Evolutionary conservation across 371 early-diverging fungal species (phyloP).

Genomic region (Batkoa obscura): DNA sequence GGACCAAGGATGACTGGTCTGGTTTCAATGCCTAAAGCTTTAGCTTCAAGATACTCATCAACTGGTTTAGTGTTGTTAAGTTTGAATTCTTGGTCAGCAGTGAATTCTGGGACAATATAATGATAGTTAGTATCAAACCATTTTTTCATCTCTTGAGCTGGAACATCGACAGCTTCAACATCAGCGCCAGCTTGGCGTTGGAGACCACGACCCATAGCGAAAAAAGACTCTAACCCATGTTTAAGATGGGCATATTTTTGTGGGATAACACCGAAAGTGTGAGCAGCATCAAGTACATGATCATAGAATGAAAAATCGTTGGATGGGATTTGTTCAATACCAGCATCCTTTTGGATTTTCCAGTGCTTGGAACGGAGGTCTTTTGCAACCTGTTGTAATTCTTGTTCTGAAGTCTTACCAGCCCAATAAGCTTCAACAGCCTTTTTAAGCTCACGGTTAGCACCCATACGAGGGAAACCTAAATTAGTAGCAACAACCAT

Average conservation of each 20-base stretch:
- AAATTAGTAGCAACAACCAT: slow-evolving; percentile 55
- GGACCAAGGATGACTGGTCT: slow-evolving; percentile 90
- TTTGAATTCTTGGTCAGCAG: slow-evolving; percentile 46
- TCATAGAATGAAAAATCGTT: slow-evolving; percentile 93
- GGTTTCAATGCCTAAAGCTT: slow-evolving; percentile 70
- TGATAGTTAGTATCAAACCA: slow-evolving; percentile 94
- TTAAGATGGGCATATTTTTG: slow-evolving; percentile 42
- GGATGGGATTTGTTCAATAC: slow-evolving; percentile 68
- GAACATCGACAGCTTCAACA: slow-evolving; percentile 51
- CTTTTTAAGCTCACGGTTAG: slow-evolving; percentile 76
- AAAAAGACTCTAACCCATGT: slow-evolving; percentile 61
- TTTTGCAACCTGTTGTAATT: slow-evolving; percentile 48
- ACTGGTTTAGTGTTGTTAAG: slow-evolving; percentile 54
- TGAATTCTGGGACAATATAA: slow-evolving; percentile 77
- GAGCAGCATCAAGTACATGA: slow-evolving; percentile 76
- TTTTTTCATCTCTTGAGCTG: slow-evolving; percentile 90
- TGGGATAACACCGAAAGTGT: slow-evolving; percentile 58
- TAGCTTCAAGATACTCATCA: slow-evolving; percentile 78
- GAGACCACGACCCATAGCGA: slow-evolving; percentile 93
- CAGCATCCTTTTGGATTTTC: slow-evolving; percentile 59
- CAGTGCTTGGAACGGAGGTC: slow-evolving; percentile 74
- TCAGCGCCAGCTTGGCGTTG: slow-evolving; percentile 44
- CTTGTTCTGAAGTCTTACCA: slow-evolving; percentile 57
- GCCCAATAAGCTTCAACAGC: slow-evolving; percentile 84
- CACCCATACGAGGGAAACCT: slow-evolving; percentile 64